Evolutionary conservation across 208 protist genomes (phyloP).

Genomic region (Acanthamoeba culbertsoni): DNA sequence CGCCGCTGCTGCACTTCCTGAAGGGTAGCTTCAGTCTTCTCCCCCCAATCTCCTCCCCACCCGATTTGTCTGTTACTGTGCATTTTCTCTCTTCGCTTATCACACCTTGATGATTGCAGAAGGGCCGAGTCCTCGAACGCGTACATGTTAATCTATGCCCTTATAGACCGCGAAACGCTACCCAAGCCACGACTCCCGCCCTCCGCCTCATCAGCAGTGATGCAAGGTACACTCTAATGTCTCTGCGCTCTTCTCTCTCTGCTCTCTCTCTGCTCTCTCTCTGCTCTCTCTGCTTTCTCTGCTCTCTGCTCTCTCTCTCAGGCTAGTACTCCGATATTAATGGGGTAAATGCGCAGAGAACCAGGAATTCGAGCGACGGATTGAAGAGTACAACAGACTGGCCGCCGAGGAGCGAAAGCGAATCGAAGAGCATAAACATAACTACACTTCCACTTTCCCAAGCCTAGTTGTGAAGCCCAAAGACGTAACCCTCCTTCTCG

Average conservation of each 20-base stretch:
- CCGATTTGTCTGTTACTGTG: not conserved
- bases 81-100: not conserved
- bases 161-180: not conserved
- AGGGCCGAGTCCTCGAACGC: slow-evolving; percentile 15
- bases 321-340: not conserved
- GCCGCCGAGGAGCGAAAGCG: not conserved
- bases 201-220: not conserved
- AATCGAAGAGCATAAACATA: not conserved
- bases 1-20: not conserved
- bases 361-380: not conserved
- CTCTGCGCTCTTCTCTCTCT: not conserved
- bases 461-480: not conserved
- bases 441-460: not conserved
- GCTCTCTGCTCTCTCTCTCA: not conserved
- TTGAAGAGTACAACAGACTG: not conserved
- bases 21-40: not conserved
- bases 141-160: slow-evolving; percentile 58
- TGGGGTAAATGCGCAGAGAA: not conserved
- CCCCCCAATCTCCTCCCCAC: not conserved
- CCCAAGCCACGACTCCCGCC: not conserved
- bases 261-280: not conserved
- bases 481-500: not conserved
- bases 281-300: no score
- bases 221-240: not conserved
- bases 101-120: not conserved